These are phyloP conservation scores for Withania somnifera DNA, from an alignment of 305 asterid genomes.

Conservation along the genomic window DNA sequence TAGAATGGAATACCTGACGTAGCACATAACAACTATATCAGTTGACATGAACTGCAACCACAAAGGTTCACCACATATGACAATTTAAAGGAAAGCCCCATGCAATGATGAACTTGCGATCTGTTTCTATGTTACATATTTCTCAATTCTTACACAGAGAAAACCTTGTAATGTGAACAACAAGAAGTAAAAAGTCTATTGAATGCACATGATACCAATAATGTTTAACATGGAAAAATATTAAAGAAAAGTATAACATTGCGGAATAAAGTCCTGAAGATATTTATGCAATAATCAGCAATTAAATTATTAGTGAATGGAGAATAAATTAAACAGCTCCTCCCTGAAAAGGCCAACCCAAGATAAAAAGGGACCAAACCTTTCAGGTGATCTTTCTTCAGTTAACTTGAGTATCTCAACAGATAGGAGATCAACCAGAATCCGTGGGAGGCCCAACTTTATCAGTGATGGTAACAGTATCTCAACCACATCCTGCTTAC, in stretches of 20 bases:
- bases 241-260: neutral
- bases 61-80: neutral
- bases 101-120: neutral
- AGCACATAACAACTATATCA: neutral
- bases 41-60: neutral
- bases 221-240: neutral
- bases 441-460: slow-evolving; percentile 50
- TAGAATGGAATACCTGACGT: slow-evolving; percentile 54
- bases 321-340: neutral
- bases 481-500: slow-evolving; percentile 43
- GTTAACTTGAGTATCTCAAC: slow-evolving; percentile 61
- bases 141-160: neutral
- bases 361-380: slow-evolving; percentile 33
- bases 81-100: neutral
- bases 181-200: neutral
- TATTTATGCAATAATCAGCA: neutral
- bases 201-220: neutral
- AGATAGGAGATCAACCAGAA: slow-evolving; percentile 60
- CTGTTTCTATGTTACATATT: neutral
- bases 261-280: neutral
- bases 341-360: neutral
- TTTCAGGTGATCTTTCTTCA: slow-evolving; percentile 54
- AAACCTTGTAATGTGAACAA: neutral
- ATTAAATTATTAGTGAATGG: neutral
- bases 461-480: slow-evolving; percentile 57